These are phyloP conservation scores for Bondarzewia mesenterica DNA, from an alignment of 1,284 basidiomycete species.

Conservation along the genomic window DNA sequence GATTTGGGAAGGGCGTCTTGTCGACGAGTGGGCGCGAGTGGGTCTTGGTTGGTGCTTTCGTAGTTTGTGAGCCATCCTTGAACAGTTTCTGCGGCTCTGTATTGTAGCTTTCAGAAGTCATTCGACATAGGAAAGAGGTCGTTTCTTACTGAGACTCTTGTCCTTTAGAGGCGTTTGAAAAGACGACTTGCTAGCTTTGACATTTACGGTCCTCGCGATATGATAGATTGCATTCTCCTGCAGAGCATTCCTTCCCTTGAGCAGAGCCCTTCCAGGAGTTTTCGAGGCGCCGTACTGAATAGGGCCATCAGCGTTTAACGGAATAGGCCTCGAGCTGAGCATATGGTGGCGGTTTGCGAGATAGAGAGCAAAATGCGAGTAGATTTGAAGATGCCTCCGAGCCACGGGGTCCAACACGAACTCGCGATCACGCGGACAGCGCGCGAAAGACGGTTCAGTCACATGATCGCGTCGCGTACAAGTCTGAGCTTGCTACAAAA, in stretches of 20 bases:
- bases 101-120: background rate
- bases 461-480: background rate
- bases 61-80: slow-evolving; percentile 1
- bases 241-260: slow-evolving; percentile 30
- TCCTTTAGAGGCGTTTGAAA: slow-evolving; percentile 26
- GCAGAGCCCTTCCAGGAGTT: slow-evolving; percentile 40
- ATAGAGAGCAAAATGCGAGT: no score
- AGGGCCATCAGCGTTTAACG: slow-evolving; percentile 20
- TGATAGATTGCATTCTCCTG: slow-evolving; percentile 45
- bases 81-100: slow-evolving; percentile 7
- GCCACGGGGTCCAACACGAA: no score
- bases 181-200: slow-evolving; percentile 31
- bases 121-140: background rate
- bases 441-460: no score
- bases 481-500: no score
- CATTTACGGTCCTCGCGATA: slow-evolving; percentile 29
- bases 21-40: slow-evolving; percentile 46
- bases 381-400: background rate
- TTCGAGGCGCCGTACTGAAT: slow-evolving; percentile 23
- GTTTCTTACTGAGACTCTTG: slow-evolving; percentile 13
- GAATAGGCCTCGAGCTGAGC: slow-evolving; percentile 36
- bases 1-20: slow-evolving; percentile 52
- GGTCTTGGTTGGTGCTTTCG: slow-evolving; percentile 11
- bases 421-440: background rate
- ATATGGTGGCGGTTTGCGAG: no score